phyloP scores from a whole-genome alignment of 2,329 filamentous ascomycete genomes.

The Trichophyton equinum region DNA sequence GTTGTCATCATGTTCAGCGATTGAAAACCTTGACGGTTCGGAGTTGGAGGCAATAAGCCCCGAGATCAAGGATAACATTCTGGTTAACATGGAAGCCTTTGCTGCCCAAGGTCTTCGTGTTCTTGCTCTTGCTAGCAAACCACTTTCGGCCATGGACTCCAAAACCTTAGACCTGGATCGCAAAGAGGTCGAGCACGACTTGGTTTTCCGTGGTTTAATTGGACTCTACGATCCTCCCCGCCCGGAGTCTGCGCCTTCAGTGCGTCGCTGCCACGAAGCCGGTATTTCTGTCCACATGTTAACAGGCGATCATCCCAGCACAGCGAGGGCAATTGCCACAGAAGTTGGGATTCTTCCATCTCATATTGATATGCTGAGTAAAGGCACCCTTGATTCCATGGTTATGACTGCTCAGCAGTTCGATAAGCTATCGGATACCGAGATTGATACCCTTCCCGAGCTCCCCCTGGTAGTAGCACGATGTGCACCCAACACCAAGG shows the following conservation, averaged over 20 bases:
- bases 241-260: constrained; percentile 60
- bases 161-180: constrained; percentile 39
- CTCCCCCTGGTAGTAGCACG: constrained; percentile 47
- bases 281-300: constrained; percentile 74
- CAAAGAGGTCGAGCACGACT: constrained; percentile 49
- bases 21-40: constrained; percentile 34
- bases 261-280: constrained; percentile 55
- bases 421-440: constrained; percentile 58
- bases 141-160: constrained; percentile 18
- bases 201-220: constrained; percentile 67
- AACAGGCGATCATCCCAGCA: constrained; percentile 69
- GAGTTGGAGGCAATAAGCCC: constrained; percentile 38
- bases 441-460: constrained; percentile 51
- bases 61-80: constrained; percentile 42
- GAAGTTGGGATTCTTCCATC: constrained; percentile 64
- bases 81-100: constrained; percentile 56
- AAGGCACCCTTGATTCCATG: constrained; percentile 50
- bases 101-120: constrained; percentile 56
- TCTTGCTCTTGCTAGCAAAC: constrained; percentile 49
- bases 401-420: constrained; percentile 68
- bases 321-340: constrained; percentile 61
- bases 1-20: constrained; percentile 47
- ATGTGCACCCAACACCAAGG: constrained; percentile 53
- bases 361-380: constrained; percentile 47
- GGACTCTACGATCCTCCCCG: constrained; percentile 81